Conservation (phyloP, 257 asterid species). For the Datura wrightii region DNA sequence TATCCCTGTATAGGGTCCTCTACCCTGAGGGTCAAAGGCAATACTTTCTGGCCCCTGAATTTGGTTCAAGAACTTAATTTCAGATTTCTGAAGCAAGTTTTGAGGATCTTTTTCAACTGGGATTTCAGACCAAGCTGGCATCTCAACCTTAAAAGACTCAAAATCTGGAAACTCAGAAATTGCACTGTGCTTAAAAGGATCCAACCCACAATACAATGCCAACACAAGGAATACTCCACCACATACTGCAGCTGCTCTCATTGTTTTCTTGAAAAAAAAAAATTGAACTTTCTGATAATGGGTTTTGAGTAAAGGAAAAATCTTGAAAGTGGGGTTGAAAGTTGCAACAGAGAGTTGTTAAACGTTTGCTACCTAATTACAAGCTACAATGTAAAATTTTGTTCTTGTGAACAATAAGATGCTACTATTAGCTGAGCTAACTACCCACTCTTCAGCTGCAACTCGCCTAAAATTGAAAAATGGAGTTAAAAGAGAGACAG, state of each 20-base stretch:
- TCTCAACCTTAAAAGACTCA: slow-evolving; percentile 60
- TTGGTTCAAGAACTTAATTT: slow-evolving; percentile 75
- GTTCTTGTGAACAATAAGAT: neutral
- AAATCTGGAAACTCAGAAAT: slow-evolving; percentile 71
- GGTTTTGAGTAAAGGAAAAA: neutral
- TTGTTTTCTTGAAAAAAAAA: neutral
- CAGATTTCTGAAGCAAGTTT: slow-evolving; percentile 79
- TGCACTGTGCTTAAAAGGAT: slow-evolving; percentile 77
- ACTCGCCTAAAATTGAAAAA: slow-evolving; percentile 8
- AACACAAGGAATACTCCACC: slow-evolving; percentile 56
- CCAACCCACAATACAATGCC: slow-evolving; percentile 86
- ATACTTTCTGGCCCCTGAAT: slow-evolving; percentile 93
- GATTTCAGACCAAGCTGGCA: slow-evolving; percentile 74
- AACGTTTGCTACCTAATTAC: slow-evolving; percentile 26
- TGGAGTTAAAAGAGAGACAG: neutral
- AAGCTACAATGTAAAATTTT: neutral
- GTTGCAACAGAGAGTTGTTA: neutral
- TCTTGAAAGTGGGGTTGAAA: slow-evolving; percentile 3
- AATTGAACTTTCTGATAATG: neutral
- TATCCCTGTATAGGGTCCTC: slow-evolving; percentile 92
- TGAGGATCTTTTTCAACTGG: slow-evolving; percentile 65
- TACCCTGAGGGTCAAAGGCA: slow-evolving; percentile 80
- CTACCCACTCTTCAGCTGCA: slow-evolving; percentile 15
- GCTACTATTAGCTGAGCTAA: slow-evolving; percentile 20
- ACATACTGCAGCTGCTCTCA: slow-evolving; percentile 40